Percentiles rank a stretch among this genome's conserved stretches.
Conservation (phyloP, 306 rosid species). For the Fragaria iinumae region DNA sequence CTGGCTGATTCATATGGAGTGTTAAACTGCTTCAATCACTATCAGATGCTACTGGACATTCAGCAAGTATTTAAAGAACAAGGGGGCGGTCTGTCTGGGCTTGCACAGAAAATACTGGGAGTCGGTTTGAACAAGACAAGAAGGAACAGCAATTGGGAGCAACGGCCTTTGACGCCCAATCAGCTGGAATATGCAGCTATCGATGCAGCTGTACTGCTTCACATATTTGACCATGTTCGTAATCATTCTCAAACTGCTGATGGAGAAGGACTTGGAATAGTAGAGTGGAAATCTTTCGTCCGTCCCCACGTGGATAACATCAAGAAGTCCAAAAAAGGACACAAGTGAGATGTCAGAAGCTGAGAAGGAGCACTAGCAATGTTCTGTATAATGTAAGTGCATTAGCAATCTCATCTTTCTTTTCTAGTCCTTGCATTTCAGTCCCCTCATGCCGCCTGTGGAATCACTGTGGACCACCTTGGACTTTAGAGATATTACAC, state of each 20-base stretch:
- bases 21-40: conserved; percentile 73
- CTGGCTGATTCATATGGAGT: conserved; percentile 72
- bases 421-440: background rate
- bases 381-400: background rate
- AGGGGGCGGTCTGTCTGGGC: conserved; percentile 83
- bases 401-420: background rate
- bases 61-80: conserved; percentile 67
- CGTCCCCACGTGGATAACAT: conserved; percentile 49
- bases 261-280: conserved; percentile 32
- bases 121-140: conserved; percentile 88
- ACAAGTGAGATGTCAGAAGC: conserved; percentile 12
- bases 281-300: conserved; percentile 73
- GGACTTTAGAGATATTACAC: background rate
- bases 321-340: conserved; percentile 44
- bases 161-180: conserved; percentile 72
- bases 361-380: conserved; percentile 20
- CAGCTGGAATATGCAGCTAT: conserved; percentile 98
- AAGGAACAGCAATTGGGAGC: conserved; percentile 94
- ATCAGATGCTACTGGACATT: conserved; percentile 75
- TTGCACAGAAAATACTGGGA: conserved; percentile 83
- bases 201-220: conserved; percentile 87
- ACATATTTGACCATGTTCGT: conserved; percentile 64
- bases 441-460: background rate
- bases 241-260: conserved; percentile 44
- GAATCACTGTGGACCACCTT: background rate